Conservation (phyloP, 2,329 filamentous ascomycete species). For the Venturiaceae sp. region DNA sequence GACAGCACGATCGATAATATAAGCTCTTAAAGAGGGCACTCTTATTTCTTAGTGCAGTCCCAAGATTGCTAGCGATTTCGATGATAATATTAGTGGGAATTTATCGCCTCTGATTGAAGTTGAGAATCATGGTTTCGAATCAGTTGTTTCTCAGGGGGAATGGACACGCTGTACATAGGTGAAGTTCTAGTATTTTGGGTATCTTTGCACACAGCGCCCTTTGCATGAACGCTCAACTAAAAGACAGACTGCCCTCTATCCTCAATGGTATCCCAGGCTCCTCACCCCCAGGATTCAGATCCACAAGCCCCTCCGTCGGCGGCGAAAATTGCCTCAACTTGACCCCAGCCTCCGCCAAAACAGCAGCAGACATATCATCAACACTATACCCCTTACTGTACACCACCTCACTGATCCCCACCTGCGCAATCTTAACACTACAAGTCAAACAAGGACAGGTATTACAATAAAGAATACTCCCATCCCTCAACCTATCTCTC, state of each 20-base stretch:
- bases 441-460: conserved; percentile 96
- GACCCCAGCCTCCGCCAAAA: conserved; percentile 78
- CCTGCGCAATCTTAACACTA: conserved; percentile 96
- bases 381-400: conserved; percentile 93
- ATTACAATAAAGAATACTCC: conserved; percentile 81
- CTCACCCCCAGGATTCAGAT: background rate
- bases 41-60: no score
- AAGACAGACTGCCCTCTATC: background rate
- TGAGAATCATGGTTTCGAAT: no score
- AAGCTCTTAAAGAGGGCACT: no score
- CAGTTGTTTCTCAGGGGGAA: no score
- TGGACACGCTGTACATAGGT: no score
- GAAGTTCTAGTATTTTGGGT: background rate
- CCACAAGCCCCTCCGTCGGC: background rate
- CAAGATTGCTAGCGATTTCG: no score
- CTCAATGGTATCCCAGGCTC: background rate
- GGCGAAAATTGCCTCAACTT: conserved; percentile 79
- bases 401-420: conserved; percentile 91
- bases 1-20: no score
- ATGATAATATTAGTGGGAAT: no score
- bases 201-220: background rate
- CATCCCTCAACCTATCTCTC: conserved; percentile 75
- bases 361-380: conserved; percentile 53
- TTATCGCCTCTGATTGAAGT: no score
- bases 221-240: background rate